Base-by-base conservation (phyloP, 495 filamentous ascomycete genomes). In the Aspergillus campestris region DNA sequence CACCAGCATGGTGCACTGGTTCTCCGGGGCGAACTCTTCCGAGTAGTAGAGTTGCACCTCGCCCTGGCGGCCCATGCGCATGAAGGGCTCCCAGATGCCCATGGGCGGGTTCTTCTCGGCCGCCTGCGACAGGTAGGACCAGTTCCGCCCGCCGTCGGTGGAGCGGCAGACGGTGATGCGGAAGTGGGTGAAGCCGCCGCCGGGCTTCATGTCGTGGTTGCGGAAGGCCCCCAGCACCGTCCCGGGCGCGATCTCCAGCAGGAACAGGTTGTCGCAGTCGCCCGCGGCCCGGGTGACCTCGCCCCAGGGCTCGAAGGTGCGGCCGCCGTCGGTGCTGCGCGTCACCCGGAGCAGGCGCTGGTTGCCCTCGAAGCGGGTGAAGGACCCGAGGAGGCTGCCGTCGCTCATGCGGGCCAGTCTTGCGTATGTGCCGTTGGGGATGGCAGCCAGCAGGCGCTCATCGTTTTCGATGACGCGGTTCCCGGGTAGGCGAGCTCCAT, bases 21-120 rank as follows among this genome's bases (percentile, higher is more conserved):
- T 80, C 57, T 65, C 66, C 15, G 48, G 66, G 42, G 61, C 66
- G 35, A 70, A 74, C 56, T 82, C 78, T 15, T 70, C 64, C 3
- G 75, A 79, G 52, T 75, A 83, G 24, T 73, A 80, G 36, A 83
- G 53, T 53, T 82, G 78, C 12, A 78, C 59, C 42, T 71, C 67
- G 14, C 73, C 74, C 8, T 69, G 61, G 1, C 48, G 55, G 0
- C 73, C 71, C 12, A 72, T 52, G 9, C 77, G 62, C 67, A 81
- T 66, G 52, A 81, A 80, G 3, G 79, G 78, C 51, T 83, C 80
- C 80, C 78, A 81, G 31, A 75, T 69, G 0, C 78, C 78, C 8
- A 75, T 55, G 0, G 71, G 69, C 1, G 62, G 52, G 7, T 51
- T 55, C 31, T 65, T 65, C 42, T 69, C 61, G 7, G 61, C 69